Conservation (phyloP, 2,329 filamentous ascomycete species). For the Myriosclerotinia duriaeana region DNA sequence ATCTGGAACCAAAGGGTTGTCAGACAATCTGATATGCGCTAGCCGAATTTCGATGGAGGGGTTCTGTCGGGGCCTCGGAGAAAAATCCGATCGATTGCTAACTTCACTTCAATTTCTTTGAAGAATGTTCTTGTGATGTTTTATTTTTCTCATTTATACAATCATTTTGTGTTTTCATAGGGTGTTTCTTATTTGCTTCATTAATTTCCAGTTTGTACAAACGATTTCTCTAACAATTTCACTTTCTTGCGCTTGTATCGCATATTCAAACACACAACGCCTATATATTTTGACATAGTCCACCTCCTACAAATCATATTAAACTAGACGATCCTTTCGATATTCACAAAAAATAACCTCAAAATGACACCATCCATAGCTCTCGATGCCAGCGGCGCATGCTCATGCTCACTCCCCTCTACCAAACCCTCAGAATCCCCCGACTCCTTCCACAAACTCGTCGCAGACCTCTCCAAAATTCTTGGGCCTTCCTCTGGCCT, state of each 20-base stretch:
- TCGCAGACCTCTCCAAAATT: constrained; percentile 68
- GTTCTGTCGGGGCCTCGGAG: constrained; percentile 1
- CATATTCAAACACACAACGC: background rate
- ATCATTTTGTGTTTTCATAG: background rate
- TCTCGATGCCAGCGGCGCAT: constrained; percentile 4
- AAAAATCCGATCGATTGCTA: background rate
- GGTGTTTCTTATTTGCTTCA: background rate
- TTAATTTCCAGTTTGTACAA: background rate
- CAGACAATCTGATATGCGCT: constrained; percentile 5
- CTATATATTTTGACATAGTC: background rate
- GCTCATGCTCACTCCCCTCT: background rate
- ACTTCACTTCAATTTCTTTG: constrained; percentile 9
- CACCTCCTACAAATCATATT: background rate
- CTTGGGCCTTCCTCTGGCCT: constrained; percentile 81
- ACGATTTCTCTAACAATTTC: background rate
- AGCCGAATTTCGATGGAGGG: constrained; percentile 13
- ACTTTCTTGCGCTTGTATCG: background rate
- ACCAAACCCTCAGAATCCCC: constrained; percentile 36
- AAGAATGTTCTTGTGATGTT: background rate
- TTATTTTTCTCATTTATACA: background rate
- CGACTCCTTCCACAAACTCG: constrained; percentile 66
- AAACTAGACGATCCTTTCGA: background rate
- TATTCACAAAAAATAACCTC: background rate
- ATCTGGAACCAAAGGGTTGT: background rate
- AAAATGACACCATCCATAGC: constrained; percentile 21